Evolutionary conservation across 1,284 basidiomycete genomes (phyloP), one percentile per base, ranked within the genome.

Genomic region (Bjerkandera adusta): DNA sequence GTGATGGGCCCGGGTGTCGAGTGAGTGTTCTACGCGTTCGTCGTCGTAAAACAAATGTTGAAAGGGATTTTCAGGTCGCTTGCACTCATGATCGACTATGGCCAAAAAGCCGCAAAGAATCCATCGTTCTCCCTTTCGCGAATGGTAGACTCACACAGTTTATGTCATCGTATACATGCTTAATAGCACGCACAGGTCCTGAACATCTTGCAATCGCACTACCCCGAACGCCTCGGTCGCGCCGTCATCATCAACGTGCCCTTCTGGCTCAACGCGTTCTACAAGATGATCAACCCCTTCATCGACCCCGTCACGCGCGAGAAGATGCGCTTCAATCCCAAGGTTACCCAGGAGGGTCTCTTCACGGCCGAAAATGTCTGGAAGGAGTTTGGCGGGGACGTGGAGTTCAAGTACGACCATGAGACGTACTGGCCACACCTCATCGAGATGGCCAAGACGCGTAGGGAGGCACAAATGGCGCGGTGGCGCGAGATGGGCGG

Each of bases 191-290:
- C 32, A 15, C 46, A 67, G 36, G 77, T 90, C 11, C 73, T 92
- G 30, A 71, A 77, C 63, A 90, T 93, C 55, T 71, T 95, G 21
- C 92, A 95, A 64, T 79, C 85, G 51, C 92, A 96, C 63, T 96
- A 97, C 61, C 91, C 92, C 1, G 93, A 96, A 68, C 81, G 92
- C n/a, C 80, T 97, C 27, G 92, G 92, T n/a, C 73, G 82, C 20
- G 83, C 91, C 1, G 69, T 94, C 36, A 83, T 96, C 54, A 75
- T 88, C 50, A 92, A 95, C 60, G 81, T 93, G 38, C 93, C 94
- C 18, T 91, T 78, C 68, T 67, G 91, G 54, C 68, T 94, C 52
- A 83, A 83, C 53, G 75, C 83, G 0, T 93, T 94, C 72, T 92
- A 89, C 73, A 87, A 84, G 51, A 71, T 91, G 51, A 83, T 97